Evolutionary conservation across 2,329 filamentous ascomycete species (phyloP).

Genomic region (Fusarium coicis): DNA sequence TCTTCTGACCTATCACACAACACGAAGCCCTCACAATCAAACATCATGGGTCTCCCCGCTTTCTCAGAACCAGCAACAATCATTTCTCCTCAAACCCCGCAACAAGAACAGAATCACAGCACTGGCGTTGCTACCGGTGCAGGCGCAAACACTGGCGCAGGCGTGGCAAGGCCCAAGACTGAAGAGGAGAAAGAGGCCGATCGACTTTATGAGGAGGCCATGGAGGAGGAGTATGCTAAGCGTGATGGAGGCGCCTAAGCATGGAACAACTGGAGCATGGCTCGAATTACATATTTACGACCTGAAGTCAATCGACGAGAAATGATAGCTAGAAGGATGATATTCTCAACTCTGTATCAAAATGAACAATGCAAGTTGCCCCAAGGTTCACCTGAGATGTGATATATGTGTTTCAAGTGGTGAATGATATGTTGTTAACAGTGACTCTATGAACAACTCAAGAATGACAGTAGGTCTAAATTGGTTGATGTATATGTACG

Average conservation of each 20-base stretch:
- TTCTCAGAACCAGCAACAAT: constrained; percentile 23
- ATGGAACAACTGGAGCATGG: neutral
- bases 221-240: constrained; percentile 68
- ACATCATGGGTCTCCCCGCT: constrained; percentile 46
- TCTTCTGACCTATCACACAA: neutral
- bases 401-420: neutral
- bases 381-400: too few relatives aligned
- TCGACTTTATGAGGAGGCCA: constrained; percentile 60
- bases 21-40: neutral
- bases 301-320: neutral
- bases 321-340: neutral
- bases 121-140: constrained; percentile 51
- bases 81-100: constrained; percentile 13
- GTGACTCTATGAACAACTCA: neutral
- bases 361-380: neutral
- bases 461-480: neutral
- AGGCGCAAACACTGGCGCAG: constrained; percentile 61
- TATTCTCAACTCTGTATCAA: neutral
- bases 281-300: neutral
- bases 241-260: constrained; percentile 60
- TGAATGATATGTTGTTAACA: neutral
- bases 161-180: constrained; percentile 59
- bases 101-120: constrained; percentile 26
- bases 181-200: constrained; percentile 62
- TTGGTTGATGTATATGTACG: neutral